Evolutionary conservation across 176 grass and related monocot species (phyloP), one percentile per base, ranked within the genome.

Genomic region (Calamus simplicifolius): DNA sequence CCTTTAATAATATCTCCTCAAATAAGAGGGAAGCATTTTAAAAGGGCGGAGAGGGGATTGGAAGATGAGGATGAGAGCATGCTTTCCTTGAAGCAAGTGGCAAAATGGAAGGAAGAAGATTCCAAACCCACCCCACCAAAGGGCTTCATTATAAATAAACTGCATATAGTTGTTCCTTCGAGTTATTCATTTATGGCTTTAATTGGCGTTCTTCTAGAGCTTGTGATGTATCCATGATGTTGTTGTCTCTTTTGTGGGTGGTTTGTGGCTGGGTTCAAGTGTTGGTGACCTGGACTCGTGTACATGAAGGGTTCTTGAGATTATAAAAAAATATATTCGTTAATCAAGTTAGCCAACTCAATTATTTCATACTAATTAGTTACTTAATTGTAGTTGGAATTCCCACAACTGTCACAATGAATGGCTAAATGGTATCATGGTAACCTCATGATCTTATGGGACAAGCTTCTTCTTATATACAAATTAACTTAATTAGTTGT

Each of bases 21-120:
- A 87, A 83, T 58, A 61, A 83, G 51, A 61, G 52, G 67, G 69
- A 52, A 21, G 58, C 82, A 66, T 75, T 72, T 56, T 63, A 58
- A 63, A 73, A 76, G 57, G 3, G 12, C 30, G 57, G 27, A 30
- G 57, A 15, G 6, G 57, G 57, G 27, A 31, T 15, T 35, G 27
- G 16, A 59, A 35, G 57, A 31, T 6, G 27, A 18, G 57, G 26
- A 17, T 29, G 27, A 30, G 5, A 5, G 16, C 8, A 26, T 57
- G 54, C 19, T 19, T 57, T 15, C 18, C 19, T 55, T 7, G 13
- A 19, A 21, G 54, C 16, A 68, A 54, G 23, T 69, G 61, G 51
- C 54, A 5, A 52, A 76, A 48, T 67, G 66, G 48, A 48, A 5
- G 5, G 1, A 35, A 73, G 57, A 80, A 89, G 77, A 95, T 95